A percentile compares a stretch with the other conserved stretches of the same genome.
Evolutionary conservation across 2,329 filamentous ascomycete species (phyloP).

Genomic region (Geoglossum cookeanum): DNA sequence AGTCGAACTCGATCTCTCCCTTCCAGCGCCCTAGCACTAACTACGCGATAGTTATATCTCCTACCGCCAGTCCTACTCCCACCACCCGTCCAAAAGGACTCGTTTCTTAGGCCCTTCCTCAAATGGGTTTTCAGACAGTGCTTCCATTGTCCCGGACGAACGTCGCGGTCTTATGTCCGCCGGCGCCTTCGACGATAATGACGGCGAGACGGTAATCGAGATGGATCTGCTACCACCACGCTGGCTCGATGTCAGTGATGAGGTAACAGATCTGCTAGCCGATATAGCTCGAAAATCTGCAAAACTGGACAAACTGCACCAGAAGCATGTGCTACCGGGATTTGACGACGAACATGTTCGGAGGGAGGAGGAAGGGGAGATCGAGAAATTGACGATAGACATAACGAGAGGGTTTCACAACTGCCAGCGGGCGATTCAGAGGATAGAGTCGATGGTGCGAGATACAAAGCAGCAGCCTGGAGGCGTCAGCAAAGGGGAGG

Average conservation of each 20-base stretch:
- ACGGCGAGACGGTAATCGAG: conserved; percentile 90
- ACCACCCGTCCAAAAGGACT: conserved; percentile 76
- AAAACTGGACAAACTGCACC: conserved; percentile 76
- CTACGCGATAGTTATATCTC: conserved; percentile 61
- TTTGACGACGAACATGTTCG: conserved; percentile 93
- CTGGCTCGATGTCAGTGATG: conserved; percentile 90
- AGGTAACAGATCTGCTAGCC: conserved; percentile 66
- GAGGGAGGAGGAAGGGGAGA: conserved; percentile 68
- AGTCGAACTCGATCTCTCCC: conserved; percentile 14
- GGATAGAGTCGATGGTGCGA: conserved; percentile 69
- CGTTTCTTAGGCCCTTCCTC: conserved; percentile 40
- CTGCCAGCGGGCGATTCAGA: conserved; percentile 76
- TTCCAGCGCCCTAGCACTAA: neutral
- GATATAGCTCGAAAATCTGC: conserved; percentile 69
- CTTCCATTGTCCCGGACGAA: conserved; percentile 37
- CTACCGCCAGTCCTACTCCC: conserved; percentile 94
- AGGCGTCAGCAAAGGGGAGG: conserved; percentile 61
- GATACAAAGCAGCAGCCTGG: conserved; percentile 52
- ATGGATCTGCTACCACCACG: conserved; percentile 92
- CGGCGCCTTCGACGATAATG: conserved; percentile 60
- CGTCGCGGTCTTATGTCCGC: conserved; percentile 69
- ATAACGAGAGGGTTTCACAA: conserved; percentile 80
- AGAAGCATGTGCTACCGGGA: conserved; percentile 89
- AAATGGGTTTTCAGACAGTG: conserved; percentile 43
- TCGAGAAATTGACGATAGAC: conserved; percentile 74